phyloP scores from a whole-genome alignment of 2,329 filamentous ascomycete genomes.

The Ambrosiella cleistominuta region DNA sequence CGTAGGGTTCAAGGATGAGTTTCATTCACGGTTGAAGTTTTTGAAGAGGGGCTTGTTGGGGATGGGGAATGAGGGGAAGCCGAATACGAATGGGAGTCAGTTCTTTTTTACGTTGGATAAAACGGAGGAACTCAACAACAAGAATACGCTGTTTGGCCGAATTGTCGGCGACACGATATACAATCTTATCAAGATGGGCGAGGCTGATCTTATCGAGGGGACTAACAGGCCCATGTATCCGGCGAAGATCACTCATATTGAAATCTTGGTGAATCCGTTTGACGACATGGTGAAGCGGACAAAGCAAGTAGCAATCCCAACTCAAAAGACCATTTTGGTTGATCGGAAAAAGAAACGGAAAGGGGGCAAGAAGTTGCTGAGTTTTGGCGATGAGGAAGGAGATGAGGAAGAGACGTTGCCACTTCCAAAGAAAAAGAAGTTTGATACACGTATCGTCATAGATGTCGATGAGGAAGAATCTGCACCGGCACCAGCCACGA shows the following conservation, averaged over 20 bases:
- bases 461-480: conserved; percentile 25
- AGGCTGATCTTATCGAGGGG: conserved; percentile 62
- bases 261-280: conserved; percentile 69
- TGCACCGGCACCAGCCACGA: neutral
- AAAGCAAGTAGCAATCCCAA: conserved; percentile 23
- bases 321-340: conserved; percentile 23
- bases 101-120: conserved; percentile 91
- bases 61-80: conserved; percentile 79
- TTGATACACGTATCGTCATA: conserved; percentile 57
- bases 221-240: conserved; percentile 76
- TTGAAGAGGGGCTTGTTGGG: conserved; percentile 77
- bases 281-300: conserved; percentile 60
- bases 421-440: conserved; percentile 58
- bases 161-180: conserved; percentile 91
- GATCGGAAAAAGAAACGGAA: conserved; percentile 52
- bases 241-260: conserved; percentile 54
- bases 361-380: conserved; percentile 57
- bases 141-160: conserved; percentile 86
- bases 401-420: conserved; percentile 32
- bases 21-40: conserved; percentile 83
- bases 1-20: conserved; percentile 60
- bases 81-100: conserved; percentile 78
- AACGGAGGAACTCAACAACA: conserved; percentile 67
- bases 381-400: conserved; percentile 57
- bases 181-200: conserved; percentile 85